Percentiles rank a stretch among this genome's conserved stretches.
phyloP scores from a whole-genome alignment of 2,329 filamentous ascomycete species.

The Drechslerella dactyloides region DNA sequence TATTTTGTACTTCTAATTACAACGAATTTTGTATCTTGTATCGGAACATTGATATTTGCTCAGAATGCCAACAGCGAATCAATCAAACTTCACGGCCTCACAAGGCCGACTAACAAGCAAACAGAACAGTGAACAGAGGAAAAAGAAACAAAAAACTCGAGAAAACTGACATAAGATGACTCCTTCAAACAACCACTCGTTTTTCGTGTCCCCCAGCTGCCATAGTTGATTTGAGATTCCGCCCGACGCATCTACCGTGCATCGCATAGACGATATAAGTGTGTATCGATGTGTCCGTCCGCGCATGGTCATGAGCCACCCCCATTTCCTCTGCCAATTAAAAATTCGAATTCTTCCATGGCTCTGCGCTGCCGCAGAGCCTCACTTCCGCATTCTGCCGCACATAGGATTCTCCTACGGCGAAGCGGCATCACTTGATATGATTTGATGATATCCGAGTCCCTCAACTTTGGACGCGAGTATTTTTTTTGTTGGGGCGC shows the following conservation, averaged over 20 bases:
- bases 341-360: not conserved
- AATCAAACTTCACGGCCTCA: not conserved
- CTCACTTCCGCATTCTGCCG: not conserved
- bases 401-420: not conserved
- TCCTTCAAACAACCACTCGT: not conserved
- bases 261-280: not conserved
- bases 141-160: not conserved
- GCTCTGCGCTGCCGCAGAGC: constrained; percentile 3
- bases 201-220: not conserved
- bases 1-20: constrained; percentile 29
- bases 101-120: not conserved
- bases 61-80: not conserved
- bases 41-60: not conserved
- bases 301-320: constrained; percentile 2
- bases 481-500: not conserved
- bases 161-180: not conserved
- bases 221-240: constrained; percentile 3
- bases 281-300: not conserved
- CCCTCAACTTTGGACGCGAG: not conserved
- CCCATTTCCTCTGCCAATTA: not conserved
- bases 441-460: not conserved
- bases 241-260: not conserved
- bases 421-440: constrained; percentile 1
- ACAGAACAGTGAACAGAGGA: not conserved
- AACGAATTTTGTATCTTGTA: constrained; percentile 5